Percentiles rank a stretch among this genome's conserved stretches.
Conservation (phyloP, 2,329 filamentous ascomycete species). For the Microsporum audouinii region DNA sequence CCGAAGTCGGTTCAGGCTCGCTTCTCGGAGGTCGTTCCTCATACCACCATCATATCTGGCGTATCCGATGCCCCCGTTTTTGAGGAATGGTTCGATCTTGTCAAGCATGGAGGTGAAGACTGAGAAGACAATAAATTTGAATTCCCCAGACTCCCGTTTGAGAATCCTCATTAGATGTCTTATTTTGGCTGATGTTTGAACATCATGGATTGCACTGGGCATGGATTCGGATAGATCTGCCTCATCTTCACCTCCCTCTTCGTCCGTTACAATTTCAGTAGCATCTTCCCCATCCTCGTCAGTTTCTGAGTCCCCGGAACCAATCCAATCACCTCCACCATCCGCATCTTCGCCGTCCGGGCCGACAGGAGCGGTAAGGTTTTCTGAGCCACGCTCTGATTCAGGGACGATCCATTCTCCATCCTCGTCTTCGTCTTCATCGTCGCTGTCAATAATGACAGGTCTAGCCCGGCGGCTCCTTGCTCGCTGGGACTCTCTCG, state of each 20-base stretch:
- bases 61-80: slow-evolving; percentile 60
- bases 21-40: slow-evolving; percentile 85
- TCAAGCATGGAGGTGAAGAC: slow-evolving; percentile 98
- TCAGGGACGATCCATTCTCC: slow-evolving; percentile 72
- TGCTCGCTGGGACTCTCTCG: slow-evolving; percentile 15
- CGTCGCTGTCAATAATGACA: slow-evolving; percentile 43
- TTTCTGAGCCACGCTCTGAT: slow-evolving; percentile 47
- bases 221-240: slow-evolving; percentile 33
- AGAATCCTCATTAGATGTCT: slow-evolving; percentile 72
- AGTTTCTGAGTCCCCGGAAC: slow-evolving; percentile 56
- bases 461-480: slow-evolving; percentile 31
- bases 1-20: slow-evolving; percentile 64
- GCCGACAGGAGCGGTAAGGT: slow-evolving; percentile 68
- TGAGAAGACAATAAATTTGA: slow-evolving; percentile 98
- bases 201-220: slow-evolving; percentile 26
- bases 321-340: slow-evolving; percentile 69
- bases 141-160: slow-evolving; percentile 60
- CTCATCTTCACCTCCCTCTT: slow-evolving; percentile 29
- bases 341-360: slow-evolving; percentile 81
- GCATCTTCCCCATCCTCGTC: slow-evolving; percentile 25
- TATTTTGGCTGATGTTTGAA: slow-evolving; percentile 69
- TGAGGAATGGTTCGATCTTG: slow-evolving; percentile 83
- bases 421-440: slow-evolving; percentile 49
- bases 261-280: slow-evolving; percentile 18
- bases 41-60: slow-evolving; percentile 91